Evolutionary conservation across 192 early-diverging fungal species (phyloP), one percentile per base, ranked within the genome.

Genomic region (Gorgonomyces haynaldii): DNA sequence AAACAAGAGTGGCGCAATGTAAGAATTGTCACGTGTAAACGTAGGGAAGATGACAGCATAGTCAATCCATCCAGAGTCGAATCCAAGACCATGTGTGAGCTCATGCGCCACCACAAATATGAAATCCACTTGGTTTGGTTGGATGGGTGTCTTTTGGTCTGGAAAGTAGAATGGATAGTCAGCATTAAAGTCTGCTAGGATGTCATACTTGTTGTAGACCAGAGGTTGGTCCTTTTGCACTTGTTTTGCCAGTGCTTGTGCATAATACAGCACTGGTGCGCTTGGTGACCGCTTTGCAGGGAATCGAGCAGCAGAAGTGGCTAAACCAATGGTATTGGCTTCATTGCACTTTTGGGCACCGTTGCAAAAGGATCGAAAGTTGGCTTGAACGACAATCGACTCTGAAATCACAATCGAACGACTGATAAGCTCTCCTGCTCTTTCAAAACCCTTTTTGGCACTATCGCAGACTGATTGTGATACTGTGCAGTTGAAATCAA

Each of bases 31-130:
- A 35, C 27, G 15, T 15, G 28, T 23, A 12, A 40, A 32, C 23
- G 25, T 36, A 20, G 17, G 20, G 31, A 50, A 60, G 22, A 55
- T 21, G 22, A 23, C 3, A 0, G 31, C 17, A 21, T 40, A 66
- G 4, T 46, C 30, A 16, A 53, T 23, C 34, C 46, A 45, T n/a
- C 50, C 26, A 2, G 58, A 46, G 23, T 66, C 58, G 25, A 65
- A 52, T 4, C 59, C 64, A 25, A 66, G 45, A 2, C 64, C 64
- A 51, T 66, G 64, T n/a, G 58, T 66, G 15, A 66, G 32, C 45
- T 66, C 64, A 42, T 66, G 64, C 6, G 48, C 21, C 0, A 60
- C 48, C 23, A 66, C 64, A 46, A 57, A 62, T 19, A 54, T 51
- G 31, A 66, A 62, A 34, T 60, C 58, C 12, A 52, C 50, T 34